Conservation (phyloP, 2,329 filamentous ascomycete genomes). For the Anisogramma anomala region DNA sequence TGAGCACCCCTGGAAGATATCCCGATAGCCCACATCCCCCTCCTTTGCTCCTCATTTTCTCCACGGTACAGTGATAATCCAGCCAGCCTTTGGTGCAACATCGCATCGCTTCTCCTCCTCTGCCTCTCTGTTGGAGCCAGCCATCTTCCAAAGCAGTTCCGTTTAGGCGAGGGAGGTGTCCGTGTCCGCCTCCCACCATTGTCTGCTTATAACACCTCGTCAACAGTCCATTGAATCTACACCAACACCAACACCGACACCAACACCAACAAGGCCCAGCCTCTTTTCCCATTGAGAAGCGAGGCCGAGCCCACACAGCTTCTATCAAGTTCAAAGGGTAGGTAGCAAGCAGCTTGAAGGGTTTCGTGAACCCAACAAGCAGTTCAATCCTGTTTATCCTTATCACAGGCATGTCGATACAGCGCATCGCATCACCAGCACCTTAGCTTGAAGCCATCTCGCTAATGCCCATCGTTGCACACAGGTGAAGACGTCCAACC, state of each 20-base stretch:
- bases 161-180: conserved; percentile 3
- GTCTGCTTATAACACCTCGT: conserved; percentile 1
- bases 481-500: neutral
- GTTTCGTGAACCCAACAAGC: neutral
- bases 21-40: too few species aligned
- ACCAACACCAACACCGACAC: neutral
- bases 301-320: neutral
- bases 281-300: conserved; percentile 5
- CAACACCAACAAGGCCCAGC: conserved; percentile 1
- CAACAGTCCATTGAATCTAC: conserved; percentile 2
- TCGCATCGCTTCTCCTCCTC: conserved; percentile 6
- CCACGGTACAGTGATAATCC: too few species aligned
- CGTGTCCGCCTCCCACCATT: conserved; percentile 5
- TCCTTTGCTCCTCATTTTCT: too few species aligned
- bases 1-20: too few species aligned
- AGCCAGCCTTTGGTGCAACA: conserved; percentile 1
- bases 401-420: neutral
- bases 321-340: neutral
- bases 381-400: neutral
- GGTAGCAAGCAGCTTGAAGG: neutral
- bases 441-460: conserved; percentile 1
- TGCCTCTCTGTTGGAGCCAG: conserved; percentile 1
- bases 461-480: conserved; percentile 3
- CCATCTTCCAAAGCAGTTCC: conserved; percentile 2
- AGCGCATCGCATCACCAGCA: too few species aligned